Conservation (phyloP, 192 early-diverging fungal genomes). For the Rhizoclosmatium globosum region DNA sequence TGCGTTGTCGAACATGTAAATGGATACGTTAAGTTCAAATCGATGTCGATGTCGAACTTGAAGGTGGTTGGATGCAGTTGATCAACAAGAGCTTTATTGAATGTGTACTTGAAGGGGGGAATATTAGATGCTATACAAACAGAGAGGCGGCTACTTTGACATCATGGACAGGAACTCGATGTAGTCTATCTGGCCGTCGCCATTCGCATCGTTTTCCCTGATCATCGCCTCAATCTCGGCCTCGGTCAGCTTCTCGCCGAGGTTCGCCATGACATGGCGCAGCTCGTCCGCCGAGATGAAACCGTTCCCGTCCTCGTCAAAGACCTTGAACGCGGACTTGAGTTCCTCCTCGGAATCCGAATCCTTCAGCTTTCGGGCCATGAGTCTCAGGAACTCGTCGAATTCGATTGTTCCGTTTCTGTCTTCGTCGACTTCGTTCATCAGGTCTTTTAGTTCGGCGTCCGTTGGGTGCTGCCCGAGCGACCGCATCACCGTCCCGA, state of each 20-base stretch:
- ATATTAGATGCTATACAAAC: no score
- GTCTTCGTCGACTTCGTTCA: slow-evolving; percentile 94
- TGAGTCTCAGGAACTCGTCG: slow-evolving; percentile 91
- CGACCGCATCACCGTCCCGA: slow-evolving; percentile 95
- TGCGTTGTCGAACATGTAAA: no score
- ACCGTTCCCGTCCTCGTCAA: slow-evolving; percentile 96
- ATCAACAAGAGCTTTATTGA: no score
- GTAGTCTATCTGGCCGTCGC: slow-evolving; percentile 87
- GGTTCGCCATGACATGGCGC: slow-evolving; percentile 89
- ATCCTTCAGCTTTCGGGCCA: slow-evolving; percentile 89
- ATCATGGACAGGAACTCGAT: slow-evolving; percentile 88
- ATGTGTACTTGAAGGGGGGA: no score
- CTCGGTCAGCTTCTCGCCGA: slow-evolving; percentile 85
- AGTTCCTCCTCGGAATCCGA: slow-evolving; percentile 92
- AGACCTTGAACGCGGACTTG: slow-evolving; percentile 95
- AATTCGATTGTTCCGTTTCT: slow-evolving; percentile 96
- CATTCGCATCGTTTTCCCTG: slow-evolving; percentile 73
- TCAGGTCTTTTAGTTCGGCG: slow-evolving; percentile 84
- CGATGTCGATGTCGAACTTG: no score
- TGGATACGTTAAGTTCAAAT: no score
- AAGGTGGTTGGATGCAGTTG: no score
- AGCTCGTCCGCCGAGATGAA: slow-evolving; percentile 93
- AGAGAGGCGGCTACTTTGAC: slow-evolving; percentile 27
- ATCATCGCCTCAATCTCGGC: slow-evolving; percentile 76
- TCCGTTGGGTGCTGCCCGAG: slow-evolving; percentile 92